These are phyloP conservation scores for Solanum hybrid DNA, from an alignment of 305 asterid genomes.

Conservation along the genomic window DNA sequence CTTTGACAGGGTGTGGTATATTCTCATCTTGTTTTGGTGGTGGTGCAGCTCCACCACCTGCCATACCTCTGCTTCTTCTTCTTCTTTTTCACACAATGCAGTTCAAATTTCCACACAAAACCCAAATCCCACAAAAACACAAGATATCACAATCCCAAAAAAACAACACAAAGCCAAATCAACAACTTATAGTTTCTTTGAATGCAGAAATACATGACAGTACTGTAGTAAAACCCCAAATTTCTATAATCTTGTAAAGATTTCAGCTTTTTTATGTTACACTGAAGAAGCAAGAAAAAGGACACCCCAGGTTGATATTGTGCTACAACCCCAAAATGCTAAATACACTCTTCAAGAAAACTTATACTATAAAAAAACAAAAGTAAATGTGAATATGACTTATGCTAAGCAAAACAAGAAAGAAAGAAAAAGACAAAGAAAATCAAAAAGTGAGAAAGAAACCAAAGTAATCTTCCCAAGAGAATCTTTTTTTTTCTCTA, in stretches of 20 bases:
- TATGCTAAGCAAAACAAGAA: constrained; percentile 11
- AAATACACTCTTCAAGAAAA: constrained; percentile 25
- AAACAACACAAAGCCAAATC: neutral
- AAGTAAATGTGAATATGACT: constrained; percentile 16
- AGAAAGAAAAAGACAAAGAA: constrained; percentile 11
- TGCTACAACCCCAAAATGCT: constrained; percentile 25
- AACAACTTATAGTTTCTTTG: neutral
- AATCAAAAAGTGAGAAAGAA: constrained; percentile 16
- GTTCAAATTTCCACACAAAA: constrained; percentile 11
- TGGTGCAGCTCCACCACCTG: constrained; percentile 60
- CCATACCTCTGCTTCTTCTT: constrained; percentile 28
- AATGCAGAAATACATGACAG: neutral
- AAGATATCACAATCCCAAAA: constrained; percentile 5
- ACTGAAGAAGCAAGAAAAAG: constrained; percentile 3
- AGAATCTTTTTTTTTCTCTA: constrained; percentile 17
- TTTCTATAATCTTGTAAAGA: neutral
- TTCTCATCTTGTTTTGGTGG: constrained; percentile 72
- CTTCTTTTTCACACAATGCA: neutral
- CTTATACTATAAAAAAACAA: neutral
- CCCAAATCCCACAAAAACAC: neutral
- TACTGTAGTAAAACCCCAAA: neutral
- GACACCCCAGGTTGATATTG: constrained; percentile 10
- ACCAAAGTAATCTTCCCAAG: constrained; percentile 26
- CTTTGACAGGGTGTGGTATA: constrained; percentile 66
- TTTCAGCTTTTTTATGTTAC: neutral